Base-by-base conservation (phyloP, 78 protist genomes). In the Dictyostelium intermedium region DNA sequence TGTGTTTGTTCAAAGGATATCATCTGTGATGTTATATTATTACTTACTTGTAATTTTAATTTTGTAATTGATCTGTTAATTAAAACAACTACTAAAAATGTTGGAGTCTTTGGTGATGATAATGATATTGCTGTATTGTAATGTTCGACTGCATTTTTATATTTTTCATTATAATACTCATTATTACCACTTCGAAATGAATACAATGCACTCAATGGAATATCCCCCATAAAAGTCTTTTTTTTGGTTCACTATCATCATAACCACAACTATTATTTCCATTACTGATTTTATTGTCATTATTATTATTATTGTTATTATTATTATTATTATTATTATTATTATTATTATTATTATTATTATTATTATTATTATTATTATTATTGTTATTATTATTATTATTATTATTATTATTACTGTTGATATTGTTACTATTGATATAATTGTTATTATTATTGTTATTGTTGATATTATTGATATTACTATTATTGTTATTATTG, bases 41-140 rank as follows among this genome's bases (percentile, higher is more conserved):
- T 16, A 41, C 92, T 41, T 87, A 87, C 92, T 43, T 87, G 92
- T 30, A 69, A 39, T 80, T 76, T 60, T 69, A 89, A 30, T 80
- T 89, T 89, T 0, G 87, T 45, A 11, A 89, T 89, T 27, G 93
- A 79, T 69, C 93, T 60, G 69, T 89, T 89, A 11, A 89, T 61
- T 45, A 89, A 69, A 1, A 89, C 60, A 2, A 83, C 56, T 20
- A 89, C 86, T n/a, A 89, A 43, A 47, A 60, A 80, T 5, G 70
- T 47, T 56, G 87, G 80, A 69, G 70, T 32, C 2, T 69, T 56
- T 32, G 87, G 27, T 8, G 69, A 4, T 45, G 82, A 41, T 34
- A 80, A 20, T 45, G 73, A 13, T 9, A 89, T 80, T 27, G 93
- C 93, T 30, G 86, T 80, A 41, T 89, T 89, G 30, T 89, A 89